Percentiles rank a stretch among this genome's conserved stretches.
Conservation (phyloP, 768 basidiomycete species). For the Termitomyces sp. region DNA sequence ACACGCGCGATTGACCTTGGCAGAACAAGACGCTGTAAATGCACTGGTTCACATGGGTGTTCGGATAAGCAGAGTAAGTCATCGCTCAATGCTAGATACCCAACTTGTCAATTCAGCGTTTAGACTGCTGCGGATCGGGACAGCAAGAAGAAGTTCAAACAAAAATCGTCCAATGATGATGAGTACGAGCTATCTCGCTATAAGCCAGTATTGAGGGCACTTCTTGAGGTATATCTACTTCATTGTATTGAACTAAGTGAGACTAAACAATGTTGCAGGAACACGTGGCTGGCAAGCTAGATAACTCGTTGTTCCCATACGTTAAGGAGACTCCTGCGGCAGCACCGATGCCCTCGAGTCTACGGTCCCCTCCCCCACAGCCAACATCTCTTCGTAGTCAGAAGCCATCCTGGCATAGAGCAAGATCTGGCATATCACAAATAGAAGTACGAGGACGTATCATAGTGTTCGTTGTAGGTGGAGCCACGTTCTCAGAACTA, state of each 20-base stretch:
- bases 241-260: not conserved
- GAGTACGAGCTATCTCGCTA: slow-evolving; percentile 96
- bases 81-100: not conserved
- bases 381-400: slow-evolving; percentile 81
- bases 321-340: slow-evolving; percentile 72
- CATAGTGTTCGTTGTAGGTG: slow-evolving; percentile 89
- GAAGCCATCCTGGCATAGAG: slow-evolving; percentile 86
- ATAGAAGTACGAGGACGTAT: slow-evolving; percentile 66
- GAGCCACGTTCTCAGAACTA: slow-evolving; percentile 95
- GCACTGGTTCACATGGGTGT: slow-evolving; percentile 78
- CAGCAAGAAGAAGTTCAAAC: slow-evolving; percentile 75
- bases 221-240: slow-evolving; percentile 64
- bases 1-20: slow-evolving; percentile 80
- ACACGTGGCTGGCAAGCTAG: slow-evolving; percentile 72
- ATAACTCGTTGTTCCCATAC: slow-evolving; percentile 81
- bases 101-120: not conserved
- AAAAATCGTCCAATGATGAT: slow-evolving; percentile 70
- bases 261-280: slow-evolving; percentile 46
- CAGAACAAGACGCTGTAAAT: slow-evolving; percentile 93
- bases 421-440: slow-evolving; percentile 42
- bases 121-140: slow-evolving; percentile 76
- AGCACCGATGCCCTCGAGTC: slow-evolving; percentile 36
- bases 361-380: slow-evolving; percentile 48
- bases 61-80: slow-evolving; percentile 73
- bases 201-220: slow-evolving; percentile 73